A percentile compares a stretch with the other conserved stretches of the same genome.
phyloP scores from a whole-genome alignment of 495 filamentous ascomycete species.

The Trichoderma orchidacearum region DNA sequence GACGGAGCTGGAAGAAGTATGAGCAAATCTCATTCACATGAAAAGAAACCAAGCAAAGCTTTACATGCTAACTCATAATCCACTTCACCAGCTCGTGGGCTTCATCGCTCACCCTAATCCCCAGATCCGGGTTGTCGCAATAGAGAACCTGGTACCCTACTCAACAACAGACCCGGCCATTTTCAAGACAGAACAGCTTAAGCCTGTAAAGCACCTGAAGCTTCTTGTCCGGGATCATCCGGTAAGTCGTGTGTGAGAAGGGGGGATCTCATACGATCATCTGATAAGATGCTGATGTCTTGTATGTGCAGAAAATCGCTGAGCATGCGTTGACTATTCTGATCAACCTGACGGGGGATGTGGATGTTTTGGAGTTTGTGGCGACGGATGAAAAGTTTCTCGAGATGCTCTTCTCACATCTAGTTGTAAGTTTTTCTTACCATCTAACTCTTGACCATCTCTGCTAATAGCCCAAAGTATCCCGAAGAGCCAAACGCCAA shows the following conservation, averaged over 20 bases:
- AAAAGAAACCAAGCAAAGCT: neutral
- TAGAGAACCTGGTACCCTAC: slow-evolving; percentile 76
- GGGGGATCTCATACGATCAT: neutral
- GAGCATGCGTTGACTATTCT: slow-evolving; percentile 88
- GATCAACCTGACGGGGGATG: slow-evolving; percentile 76
- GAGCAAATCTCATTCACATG: neutral
- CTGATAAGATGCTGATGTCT: neutral
- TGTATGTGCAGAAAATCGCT: slow-evolving; percentile 53
- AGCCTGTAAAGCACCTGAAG: slow-evolving; percentile 77
- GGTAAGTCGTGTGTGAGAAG: slow-evolving; percentile 28
- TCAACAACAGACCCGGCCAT: slow-evolving; percentile 61
- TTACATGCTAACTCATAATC: neutral
- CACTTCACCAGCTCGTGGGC: slow-evolving; percentile 74
- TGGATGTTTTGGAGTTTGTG: slow-evolving; percentile 55
- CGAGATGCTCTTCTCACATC: slow-evolving; percentile 50
- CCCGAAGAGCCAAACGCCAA: slow-evolving; percentile 58
- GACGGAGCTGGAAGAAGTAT: slow-evolving; percentile 71
- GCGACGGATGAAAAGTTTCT: slow-evolving; percentile 73
- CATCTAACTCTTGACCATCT: too few species aligned
- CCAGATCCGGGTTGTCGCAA: slow-evolving; percentile 60
- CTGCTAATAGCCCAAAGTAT: slow-evolving; percentile 17
- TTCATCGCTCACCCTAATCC: slow-evolving; percentile 85
- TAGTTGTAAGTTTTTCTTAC: slow-evolving; percentile 60
- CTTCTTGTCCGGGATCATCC: slow-evolving; percentile 71
- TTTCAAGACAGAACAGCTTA: slow-evolving; percentile 71